Conservation (phyloP, 2,329 filamentous ascomycete species). For the Colletotrichum sp. region DNA sequence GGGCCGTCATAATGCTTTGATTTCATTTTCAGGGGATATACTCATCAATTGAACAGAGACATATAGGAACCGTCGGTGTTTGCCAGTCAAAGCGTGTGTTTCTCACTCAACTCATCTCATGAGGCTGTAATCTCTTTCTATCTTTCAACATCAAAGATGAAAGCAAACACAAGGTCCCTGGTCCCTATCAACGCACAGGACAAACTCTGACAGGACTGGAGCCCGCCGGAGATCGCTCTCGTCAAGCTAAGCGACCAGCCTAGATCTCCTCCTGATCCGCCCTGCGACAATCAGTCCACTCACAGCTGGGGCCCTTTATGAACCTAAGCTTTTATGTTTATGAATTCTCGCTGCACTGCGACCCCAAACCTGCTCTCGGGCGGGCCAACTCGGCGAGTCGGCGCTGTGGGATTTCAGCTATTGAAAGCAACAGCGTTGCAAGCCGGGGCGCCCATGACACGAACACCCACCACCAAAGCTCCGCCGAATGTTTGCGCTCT, state of each 20-base stretch:
- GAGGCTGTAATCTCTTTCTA: not conserved
- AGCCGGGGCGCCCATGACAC: not conserved
- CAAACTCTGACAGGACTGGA: not conserved
- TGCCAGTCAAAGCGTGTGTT: not conserved
- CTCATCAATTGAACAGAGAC: not conserved
- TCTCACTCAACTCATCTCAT: not conserved
- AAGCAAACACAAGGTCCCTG: not conserved
- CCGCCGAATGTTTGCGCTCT: not conserved
- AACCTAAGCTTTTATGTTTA: not conserved
- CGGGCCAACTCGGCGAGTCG: not conserved
- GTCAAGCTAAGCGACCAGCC: not conserved
- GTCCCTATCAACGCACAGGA: not conserved
- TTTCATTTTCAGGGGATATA: not conserved
- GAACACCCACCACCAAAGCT: not conserved
- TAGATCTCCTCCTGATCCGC: not conserved
- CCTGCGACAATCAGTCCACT: not conserved
- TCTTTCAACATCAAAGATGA: not conserved
- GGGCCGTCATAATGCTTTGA: not conserved
- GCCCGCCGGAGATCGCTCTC: not conserved
- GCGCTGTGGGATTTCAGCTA: not conserved
- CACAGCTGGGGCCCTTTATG: not conserved
- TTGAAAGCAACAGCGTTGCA: constrained; percentile 14
- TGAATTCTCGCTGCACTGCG: not conserved
- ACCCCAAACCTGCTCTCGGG: not conserved
- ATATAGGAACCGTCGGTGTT: not conserved